Evolutionary conservation across 768 basidiomycete genomes (phyloP).

Genomic region (Tricholoma furcatifolium): DNA sequence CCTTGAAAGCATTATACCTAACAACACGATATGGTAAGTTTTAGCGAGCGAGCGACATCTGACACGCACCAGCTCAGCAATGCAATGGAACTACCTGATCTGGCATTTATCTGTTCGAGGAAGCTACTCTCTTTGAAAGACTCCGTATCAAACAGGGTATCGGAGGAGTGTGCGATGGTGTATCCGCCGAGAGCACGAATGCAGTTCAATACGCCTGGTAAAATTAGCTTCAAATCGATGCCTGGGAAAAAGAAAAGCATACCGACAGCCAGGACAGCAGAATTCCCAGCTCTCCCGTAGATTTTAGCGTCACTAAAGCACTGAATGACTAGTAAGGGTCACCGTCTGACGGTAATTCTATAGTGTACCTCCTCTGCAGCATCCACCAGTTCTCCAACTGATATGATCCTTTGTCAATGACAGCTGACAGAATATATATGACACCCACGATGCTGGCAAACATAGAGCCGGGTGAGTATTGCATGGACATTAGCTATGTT

Average conservation of each 20-base stretch:
- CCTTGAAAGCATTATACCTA: conserved; percentile 71
- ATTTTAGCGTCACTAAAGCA: conserved; percentile 53
- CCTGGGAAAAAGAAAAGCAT: conserved; percentile 13
- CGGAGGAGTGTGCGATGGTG: conserved; percentile 46
- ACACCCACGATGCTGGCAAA: conserved; percentile 59
- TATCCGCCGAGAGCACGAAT: conserved; percentile 64
- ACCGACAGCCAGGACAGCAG: conserved; percentile 55
- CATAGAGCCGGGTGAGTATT: conserved; percentile 52
- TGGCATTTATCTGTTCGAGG: conserved; percentile 38
- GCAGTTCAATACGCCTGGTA: conserved; percentile 55
- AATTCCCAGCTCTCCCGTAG: conserved; percentile 55
- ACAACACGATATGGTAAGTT: background rate
- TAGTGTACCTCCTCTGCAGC: conserved; percentile 59
- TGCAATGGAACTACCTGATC: conserved; percentile 48
- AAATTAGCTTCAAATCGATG: background rate
- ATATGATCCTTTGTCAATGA: conserved; percentile 2
- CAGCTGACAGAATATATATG: background rate
- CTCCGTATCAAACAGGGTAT: conserved; percentile 60
- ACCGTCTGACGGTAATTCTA: background rate
- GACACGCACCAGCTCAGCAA: conserved; percentile 56
- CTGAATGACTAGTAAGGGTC: conserved; percentile 30
- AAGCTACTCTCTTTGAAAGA: conserved; percentile 57
- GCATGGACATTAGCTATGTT: conserved; percentile 58
- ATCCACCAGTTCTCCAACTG: conserved; percentile 57
- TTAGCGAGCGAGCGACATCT: background rate